Base-by-base conservation (phyloP, 331 rosid genomes). In the Telfairia occidentalis region DNA sequence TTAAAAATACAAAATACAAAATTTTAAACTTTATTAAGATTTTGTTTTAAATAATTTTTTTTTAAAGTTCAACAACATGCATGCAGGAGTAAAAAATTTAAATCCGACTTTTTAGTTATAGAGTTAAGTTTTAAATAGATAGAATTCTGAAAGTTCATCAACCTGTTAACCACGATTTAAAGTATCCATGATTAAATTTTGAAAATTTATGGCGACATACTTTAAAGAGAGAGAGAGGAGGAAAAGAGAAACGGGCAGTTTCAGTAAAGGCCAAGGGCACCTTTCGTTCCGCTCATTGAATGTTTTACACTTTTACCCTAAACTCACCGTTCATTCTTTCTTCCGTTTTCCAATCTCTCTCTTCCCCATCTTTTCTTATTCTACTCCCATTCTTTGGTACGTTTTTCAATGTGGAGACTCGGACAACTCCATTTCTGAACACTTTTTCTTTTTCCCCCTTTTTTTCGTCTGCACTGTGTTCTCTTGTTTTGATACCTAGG, bases 241-340 rank as follows among this genome's bases (percentile, higher is more conserved):
- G 32, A 57, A 75, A 80, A 81, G 24, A 48, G 85, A 84, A 83
- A 87, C 85, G 80, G 88, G 79, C 70, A 76, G 30, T 54, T 53
- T 53, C 86, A 73, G 86, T 77, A 74, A 75, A 74, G 82, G 67
- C 77, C 83, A 81, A 74, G 81, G 88, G 85, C 84, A 79, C 86
- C 83, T 84, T 78, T 86, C 76, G 76, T 63, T 9, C 16, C 81
- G 81, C 79, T 82, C 82, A 86, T 91, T 91, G 85, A 94, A 85
- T 91, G 92, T 92, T 85, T 90, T 90, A 88, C 96, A 95, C 83
- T 55, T 55, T 55, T 23, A 55, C 15, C 34, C 59, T 53, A 53
- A 84, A 91, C 92, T 80, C 88, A 74, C 82, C 90, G 52, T 71
- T 86, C 80, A 81, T 78, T 83, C 89, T 66, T 82, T 78, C 80